These are phyloP conservation scores for Suillus brevipes DNA, from an alignment of 768 basidiomycete species.

Conservation along the genomic window DNA sequence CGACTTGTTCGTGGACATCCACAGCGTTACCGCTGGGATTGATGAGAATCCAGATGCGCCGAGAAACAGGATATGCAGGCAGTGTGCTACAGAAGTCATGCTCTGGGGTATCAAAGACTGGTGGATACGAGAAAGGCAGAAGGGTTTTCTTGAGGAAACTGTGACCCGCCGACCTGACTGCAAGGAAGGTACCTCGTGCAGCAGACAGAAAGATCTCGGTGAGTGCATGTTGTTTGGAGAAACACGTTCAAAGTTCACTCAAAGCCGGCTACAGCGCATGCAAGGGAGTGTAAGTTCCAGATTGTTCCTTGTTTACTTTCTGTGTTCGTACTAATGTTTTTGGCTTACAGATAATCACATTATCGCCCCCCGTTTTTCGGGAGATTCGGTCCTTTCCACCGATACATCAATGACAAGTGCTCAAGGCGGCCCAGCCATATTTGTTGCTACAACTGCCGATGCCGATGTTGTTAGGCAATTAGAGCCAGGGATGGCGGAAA, in stretches of 20 bases:
- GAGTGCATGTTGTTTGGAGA: constrained; percentile 25
- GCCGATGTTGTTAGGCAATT: neutral
- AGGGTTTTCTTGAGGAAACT: constrained; percentile 58
- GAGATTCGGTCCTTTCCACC: neutral
- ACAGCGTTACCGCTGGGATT: constrained; percentile 52
- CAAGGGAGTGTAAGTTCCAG: constrained; percentile 65
- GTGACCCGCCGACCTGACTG: constrained; percentile 70
- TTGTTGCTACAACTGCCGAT: neutral
- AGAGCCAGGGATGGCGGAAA: neutral
- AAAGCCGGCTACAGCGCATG: constrained; percentile 51
- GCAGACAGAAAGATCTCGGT: constrained; percentile 68
- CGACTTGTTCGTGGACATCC: constrained; percentile 71
- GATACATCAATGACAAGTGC: neutral
- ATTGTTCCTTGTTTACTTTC: constrained; percentile 1
- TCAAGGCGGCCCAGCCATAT: neutral
- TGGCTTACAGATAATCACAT: constrained; percentile 41
- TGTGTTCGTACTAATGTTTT: constrained; percentile 10
- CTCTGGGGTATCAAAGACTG: constrained; percentile 77
- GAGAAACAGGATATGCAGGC: constrained; percentile 63
- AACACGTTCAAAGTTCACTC: constrained; percentile 7
- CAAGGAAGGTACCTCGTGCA: constrained; percentile 58
- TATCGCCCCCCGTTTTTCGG: constrained; percentile 16
- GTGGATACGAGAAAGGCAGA: constrained; percentile 80
- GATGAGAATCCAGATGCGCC: constrained; percentile 60
- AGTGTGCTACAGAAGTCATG: constrained; percentile 74